Evolutionary conservation across 805 yeast species (phyloP), one percentile per base, ranked within the genome.

Genomic region (Lipomyces orientalis): DNA sequence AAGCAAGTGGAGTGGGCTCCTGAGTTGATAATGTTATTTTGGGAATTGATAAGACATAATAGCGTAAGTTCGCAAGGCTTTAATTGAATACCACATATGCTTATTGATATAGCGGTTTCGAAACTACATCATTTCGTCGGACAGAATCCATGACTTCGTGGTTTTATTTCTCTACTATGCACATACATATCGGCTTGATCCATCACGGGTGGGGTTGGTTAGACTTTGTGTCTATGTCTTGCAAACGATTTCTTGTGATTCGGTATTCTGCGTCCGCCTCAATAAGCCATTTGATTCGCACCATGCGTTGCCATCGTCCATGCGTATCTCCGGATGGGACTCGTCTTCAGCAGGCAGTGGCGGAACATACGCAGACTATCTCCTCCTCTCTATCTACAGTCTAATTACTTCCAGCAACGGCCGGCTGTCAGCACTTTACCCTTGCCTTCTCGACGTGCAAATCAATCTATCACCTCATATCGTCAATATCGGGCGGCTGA

Each of bases 11-110:
- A 71, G 12, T 75, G 93, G 88, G 76, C 87, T 1, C 79, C 82
- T 2, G 93, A 89, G 74, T 75, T 85, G n/a, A 77, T 86, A 5
- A 82, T 89, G 75, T 75, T 93, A 8, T 71, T 90, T 16, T 91
- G 97, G 90, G 97, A 90, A 73, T 78, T 92, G 55, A 78, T 86
- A 43, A 94, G 91, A 75, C 88, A 92, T 72, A 94, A 94, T 78
- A 81, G 46, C 60, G 66, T 66, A 54, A n/a, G 69, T 54, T 19
- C 22, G 10, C 4, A 12, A 16, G 3, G 25, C 2, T 1, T 49
- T 22, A 31, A 25, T 16, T 29, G 46, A 16, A 16, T 37, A 19
- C 8, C 22, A 29, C 46, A 2, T 6, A 6, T 33, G 33, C 54
- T 34, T 54, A 33, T 8, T 14, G 52, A 22, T 16, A 12, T 43